Evolutionary conservation across 192 early-diverging fungal species (phyloP), one percentile per base, ranked within the genome.

Genomic region (Helicostylum pulchrum): DNA sequence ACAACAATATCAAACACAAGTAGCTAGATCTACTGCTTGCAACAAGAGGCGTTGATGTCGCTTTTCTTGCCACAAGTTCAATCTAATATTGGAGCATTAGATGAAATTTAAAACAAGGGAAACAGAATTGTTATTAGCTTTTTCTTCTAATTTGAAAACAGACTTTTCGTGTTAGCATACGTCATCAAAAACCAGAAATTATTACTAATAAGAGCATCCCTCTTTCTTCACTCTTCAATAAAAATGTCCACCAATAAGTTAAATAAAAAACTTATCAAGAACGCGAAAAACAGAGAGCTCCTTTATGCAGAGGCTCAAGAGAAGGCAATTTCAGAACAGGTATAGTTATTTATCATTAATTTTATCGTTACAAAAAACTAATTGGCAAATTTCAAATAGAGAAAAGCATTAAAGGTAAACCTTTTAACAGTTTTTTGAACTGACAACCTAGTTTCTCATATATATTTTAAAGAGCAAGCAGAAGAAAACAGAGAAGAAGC

Each of bases 21-120:
- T 34, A 54, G 53, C 53, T 54, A 54, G 23, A 54, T n/a, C 53
- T 54, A 34, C 53, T 30, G 53, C 53, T 36, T 54, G 53, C 30
- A 54, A 54, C 32, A 36, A 31, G 53, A 54, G 1, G 23, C 32
- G 30, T 54, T 54, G 53, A 54, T 54, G 53, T 54, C 53, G n/a
- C 53, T 26, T 34, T 54, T 54, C 53, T 31, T 36, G 32, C 31
- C 30, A 54, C 53, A 54, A 36, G 53, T 34, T 34, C 31, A 54
- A 30, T 54, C 30, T 54, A 31, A 54, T 54, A 36, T 36, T 32
- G 53, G 2, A 9, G 36, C 36, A 39, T 39, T 39, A 4, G 36
- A 39, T 39, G 36, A 10, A 39, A 39, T 39, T 39, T 39, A n/a
- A n/a, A n/a, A n/a, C n/a, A n/a, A n/a, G n/a, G n/a, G n/a, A 39